A percentile compares a stretch with the other conserved stretches of the same genome.
Evolutionary conservation across 495 filamentous ascomycete species (phyloP).

Genomic region (Tetracladium marchalianum): DNA sequence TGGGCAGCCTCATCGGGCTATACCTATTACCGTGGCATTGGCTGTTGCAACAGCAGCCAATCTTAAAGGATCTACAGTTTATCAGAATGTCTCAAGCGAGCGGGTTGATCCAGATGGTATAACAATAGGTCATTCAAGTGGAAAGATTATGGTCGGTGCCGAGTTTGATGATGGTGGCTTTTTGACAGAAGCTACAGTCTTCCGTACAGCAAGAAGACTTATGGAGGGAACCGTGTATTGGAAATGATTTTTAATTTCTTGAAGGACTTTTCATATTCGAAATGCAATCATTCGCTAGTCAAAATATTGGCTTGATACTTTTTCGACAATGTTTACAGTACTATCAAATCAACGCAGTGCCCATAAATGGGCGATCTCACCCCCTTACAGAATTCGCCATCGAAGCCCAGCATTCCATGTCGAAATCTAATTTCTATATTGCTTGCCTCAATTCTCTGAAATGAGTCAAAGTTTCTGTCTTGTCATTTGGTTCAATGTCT

Average conservation of each 20-base stretch:
- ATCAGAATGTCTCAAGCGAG: constrained; percentile 21
- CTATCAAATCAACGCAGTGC: no score
- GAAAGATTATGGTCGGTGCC: constrained; percentile 30
- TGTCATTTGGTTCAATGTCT: neutral
- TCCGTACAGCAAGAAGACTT: constrained; percentile 18
- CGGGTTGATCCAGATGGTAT: constrained; percentile 27
- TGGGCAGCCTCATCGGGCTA: constrained; percentile 54
- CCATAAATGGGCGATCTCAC: no score
- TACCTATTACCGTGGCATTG: constrained; percentile 51
- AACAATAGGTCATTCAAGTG: constrained; percentile 52
- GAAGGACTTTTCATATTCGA: neutral
- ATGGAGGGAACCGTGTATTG: constrained; percentile 21
- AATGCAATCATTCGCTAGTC: no score
- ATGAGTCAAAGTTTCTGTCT: neutral
- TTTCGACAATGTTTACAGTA: no score
- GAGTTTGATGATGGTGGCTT: constrained; percentile 7
- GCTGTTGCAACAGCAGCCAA: constrained; percentile 49
- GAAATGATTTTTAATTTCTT: constrained; percentile 4
- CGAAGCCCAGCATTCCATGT: no score
- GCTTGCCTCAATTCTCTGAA: no score
- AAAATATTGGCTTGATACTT: no score
- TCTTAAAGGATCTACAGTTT: constrained; percentile 36
- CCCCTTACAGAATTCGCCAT: no score
- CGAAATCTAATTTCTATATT: no score
- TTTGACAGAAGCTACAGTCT: constrained; percentile 15